Percentiles rank a stretch among this genome's conserved stretches.
These are phyloP conservation scores for Miscanthus lutarioriparius DNA, from an alignment of 176 grass and related monocot species.

Conservation along the genomic window DNA sequence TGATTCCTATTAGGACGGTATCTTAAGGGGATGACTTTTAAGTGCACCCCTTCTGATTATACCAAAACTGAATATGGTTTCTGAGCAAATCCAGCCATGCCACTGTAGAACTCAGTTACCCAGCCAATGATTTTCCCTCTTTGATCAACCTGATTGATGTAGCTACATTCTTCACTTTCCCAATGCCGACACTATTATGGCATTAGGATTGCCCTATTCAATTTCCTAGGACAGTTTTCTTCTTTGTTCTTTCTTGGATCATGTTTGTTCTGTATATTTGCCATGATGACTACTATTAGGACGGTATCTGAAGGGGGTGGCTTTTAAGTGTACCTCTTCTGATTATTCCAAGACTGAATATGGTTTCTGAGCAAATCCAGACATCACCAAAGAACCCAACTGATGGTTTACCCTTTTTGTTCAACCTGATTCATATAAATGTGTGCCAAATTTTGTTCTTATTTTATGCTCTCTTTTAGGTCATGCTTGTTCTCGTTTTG, in stretches of 20 bases:
- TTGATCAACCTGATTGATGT: neutral
- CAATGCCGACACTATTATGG: neutral
- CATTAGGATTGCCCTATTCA: neutral
- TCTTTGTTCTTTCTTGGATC: neutral
- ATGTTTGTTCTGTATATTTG: neutral
- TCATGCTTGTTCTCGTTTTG: neutral
- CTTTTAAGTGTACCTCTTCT: neutral
- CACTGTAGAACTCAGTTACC: neutral
- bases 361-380: constrained; percentile 2
- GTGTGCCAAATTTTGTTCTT: no score
- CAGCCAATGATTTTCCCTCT: neutral
- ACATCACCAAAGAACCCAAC: neutral
- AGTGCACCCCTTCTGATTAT: neutral
- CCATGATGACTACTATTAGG: constrained; percentile 12
- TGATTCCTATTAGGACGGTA: neutral
- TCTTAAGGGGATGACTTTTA: neutral
- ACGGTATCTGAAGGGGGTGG: constrained; percentile 19
- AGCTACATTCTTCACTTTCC: neutral
- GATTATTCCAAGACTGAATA: constrained; percentile 17
- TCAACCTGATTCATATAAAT: neutral
- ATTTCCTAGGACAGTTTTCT: neutral
- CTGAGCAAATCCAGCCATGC: neutral
- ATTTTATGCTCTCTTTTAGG: neutral
- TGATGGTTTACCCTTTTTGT: neutral
- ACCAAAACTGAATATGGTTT: neutral